Evolutionary conservation across 208 protist species (phyloP), one percentile per base, ranked within the genome.

Genomic region (Kentomonas sorsogonicus): DNA sequence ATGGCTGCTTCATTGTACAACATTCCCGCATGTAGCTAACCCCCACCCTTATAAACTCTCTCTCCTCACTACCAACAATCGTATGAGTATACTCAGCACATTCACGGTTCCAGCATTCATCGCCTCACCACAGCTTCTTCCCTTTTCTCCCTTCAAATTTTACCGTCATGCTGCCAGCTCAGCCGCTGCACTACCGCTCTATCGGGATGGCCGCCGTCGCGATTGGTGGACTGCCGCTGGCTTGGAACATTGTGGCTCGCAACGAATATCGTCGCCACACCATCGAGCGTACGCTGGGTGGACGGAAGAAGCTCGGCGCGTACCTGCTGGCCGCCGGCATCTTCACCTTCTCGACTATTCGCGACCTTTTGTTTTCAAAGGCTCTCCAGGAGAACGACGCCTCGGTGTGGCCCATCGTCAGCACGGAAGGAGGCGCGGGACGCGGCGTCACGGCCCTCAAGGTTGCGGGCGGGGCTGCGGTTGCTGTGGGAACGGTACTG

Each of bases 181-280:
- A 15, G n/a, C 15, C 51, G 2, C 29, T 78, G 6, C 62, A 84
- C 41, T 71, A 60, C 44, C 53, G 56, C 38, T 77, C 74, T 3
- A 64, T 81, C n/a, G 66, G 63, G 7, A 58, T 74, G 41, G 75
- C 81, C 1, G 62, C 62, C 22, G 39, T 74, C 6, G 74, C 64
- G 20, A 95, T 94, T 43, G 75, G 79, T 0, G 67, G 74, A 1
- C 60, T 78, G 9, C 94, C 94, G 40, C 62, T 61, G 13, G 71
- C 80, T 40, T 98, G 94, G 93, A 98, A 97, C 62, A 72, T 90
- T 29, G 52, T 95, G 13, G 95, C 91, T 2, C 76, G 89, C 23
- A 74, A 77, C 29, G 95, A 98, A 70, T 97, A 95, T 55, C 69
- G 68, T 31, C 76, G 61, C 11, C 79, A 87, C 54, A 89, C 86